Conservation (phyloP, 1,284 basidiomycete species). For the Cutaneotrichosporon spelunceum region DNA sequence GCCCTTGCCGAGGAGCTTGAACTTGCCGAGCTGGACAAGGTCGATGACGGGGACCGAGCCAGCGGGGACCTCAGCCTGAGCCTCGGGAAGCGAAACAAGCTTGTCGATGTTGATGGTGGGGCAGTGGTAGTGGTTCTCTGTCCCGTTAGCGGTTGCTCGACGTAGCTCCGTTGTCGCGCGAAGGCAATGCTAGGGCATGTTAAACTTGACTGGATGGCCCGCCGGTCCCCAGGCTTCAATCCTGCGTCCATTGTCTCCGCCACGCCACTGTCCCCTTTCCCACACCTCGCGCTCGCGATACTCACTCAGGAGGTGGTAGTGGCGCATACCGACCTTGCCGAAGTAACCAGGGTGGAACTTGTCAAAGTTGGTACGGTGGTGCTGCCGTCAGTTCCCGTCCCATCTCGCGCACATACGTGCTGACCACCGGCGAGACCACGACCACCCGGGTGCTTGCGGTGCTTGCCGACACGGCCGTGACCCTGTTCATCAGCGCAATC, state of each 20-base stretch:
- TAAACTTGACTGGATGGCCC: background rate
- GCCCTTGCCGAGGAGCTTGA: slow-evolving; percentile 66
- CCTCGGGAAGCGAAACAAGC: slow-evolving; percentile 53
- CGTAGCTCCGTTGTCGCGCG: background rate
- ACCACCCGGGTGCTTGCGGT: slow-evolving; percentile 8
- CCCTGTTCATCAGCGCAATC: slow-evolving; percentile 51
- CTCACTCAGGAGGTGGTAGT: slow-evolving; percentile 74
- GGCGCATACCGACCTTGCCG: slow-evolving; percentile 87
- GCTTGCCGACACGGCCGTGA: slow-evolving; percentile 84
- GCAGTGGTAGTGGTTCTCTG: slow-evolving; percentile 77
- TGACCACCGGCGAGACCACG: slow-evolving; percentile 98
- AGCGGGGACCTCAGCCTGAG: slow-evolving; percentile 50
- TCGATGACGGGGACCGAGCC: slow-evolving; percentile 84
- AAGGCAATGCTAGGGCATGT: background rate
- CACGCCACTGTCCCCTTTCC: background rate
- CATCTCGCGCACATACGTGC: slow-evolving; percentile 55
- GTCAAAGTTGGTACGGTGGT: slow-evolving; percentile 74
- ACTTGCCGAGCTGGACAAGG: slow-evolving; percentile 77
- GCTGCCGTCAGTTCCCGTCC: slow-evolving; percentile 41
- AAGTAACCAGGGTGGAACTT: slow-evolving; percentile 55
- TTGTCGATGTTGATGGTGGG: slow-evolving; percentile 94
- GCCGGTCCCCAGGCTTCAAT: background rate
- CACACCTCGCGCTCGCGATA: background rate
- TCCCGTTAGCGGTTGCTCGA: slow-evolving; percentile 30
- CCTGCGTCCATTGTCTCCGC: background rate